Evolutionary conservation across 2,329 filamentous ascomycete species (phyloP), one percentile per base, ranked within the genome.

Genomic region (Aspergillus pseudoglaucus): DNA sequence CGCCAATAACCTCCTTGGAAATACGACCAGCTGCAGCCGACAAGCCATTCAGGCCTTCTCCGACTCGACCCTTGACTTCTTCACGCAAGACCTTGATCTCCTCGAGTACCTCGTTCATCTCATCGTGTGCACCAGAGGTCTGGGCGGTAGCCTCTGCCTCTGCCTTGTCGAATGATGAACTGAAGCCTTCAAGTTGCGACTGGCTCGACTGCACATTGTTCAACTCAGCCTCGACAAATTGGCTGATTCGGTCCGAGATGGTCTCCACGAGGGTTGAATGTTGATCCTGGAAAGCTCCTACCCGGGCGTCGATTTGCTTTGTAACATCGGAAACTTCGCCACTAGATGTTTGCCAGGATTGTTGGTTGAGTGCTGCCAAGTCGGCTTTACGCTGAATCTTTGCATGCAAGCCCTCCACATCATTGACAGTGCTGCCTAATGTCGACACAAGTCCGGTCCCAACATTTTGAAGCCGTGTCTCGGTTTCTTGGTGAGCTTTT

Each of bases 21-120:
- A 97, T 96, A 47, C 86, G 84, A 68, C 91, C 88, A 1, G 91
- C 90, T 8, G 90, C 89, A 9, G 79, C 79, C 2, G 90, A 90
- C 18, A 97, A 82, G 22, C 88, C 84, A 59, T 88, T 84, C 39
- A 97, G 75, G 7, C 90, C 91, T 61, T 90, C 84, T 2, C 88
- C 88, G 42, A 97, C 88, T 52, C 86, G 85, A 43, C 80, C 76
- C 73, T 96, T 96, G 45, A 97, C 88, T 46, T 88, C 84, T 64
- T 95, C 87, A 18, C 91, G 82, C 20, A 97, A 77, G n/a, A 81
- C 82, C 64, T 90, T 90, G 65, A 97, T 95, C 64, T 95, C 91
- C 59, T 93, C 88, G 8, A 98, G 76, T 1, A 95, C 85, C n/a
- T 81, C 75, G 59, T 96, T 90, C 87, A 96, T 90, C 48, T 90